Evolutionary conservation across 2,329 filamentous ascomycete species (phyloP), one percentile per base, ranked within the genome.

Genomic region (Monosporascus sp.): DNA sequence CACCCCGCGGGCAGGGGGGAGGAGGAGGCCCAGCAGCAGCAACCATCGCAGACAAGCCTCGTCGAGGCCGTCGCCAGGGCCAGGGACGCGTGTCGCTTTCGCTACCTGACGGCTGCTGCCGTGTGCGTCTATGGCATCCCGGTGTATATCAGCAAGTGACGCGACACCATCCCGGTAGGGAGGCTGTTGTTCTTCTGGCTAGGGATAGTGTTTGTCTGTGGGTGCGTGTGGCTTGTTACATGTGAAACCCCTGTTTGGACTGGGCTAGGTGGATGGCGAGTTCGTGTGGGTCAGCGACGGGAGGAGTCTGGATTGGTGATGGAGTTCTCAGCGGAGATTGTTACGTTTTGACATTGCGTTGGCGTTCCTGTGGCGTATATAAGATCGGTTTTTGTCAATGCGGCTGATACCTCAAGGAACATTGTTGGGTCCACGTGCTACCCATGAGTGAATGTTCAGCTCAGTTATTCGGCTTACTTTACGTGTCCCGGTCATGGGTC

Each of bases 61-160:
- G 87, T 90, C n/a, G 85, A 93, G 68, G 94, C 94, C 0, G 87
- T 97, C 37, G 82, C 84, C 35, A 81, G 75, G 63, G 89, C 89
- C 16, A 81, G 90, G 59, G 80, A 82, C 55, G 86, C 85, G n/a
- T 97, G 94, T 72, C 85, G 89, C 61, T 82, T 99, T 73, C 83
- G 83, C 68, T 97, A 96, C 74, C 75, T 99, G 62, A 99, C 96
- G 64, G 94, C 91, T 1, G 94, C 93, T 11, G 91, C 93, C 38
- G 90, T 94, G 24, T 92, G 94, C 59, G 87, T 97, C 51, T 99
- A 97, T 74, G 94, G 94, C 17, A 87, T 99, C 67, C 94, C 94
- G 31, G 90, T 96, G 58, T 97, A 91, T 72, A 77, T 96, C 59
- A 72, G 70, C 48, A 65, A 65, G 55, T 64, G 58, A 58, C 52